A percentile compares a stretch with the other conserved stretches of the same genome.
Evolutionary conservation across 75 land plant genomes (phyloP).

Genomic region (Pinus tabuliformis): DNA sequence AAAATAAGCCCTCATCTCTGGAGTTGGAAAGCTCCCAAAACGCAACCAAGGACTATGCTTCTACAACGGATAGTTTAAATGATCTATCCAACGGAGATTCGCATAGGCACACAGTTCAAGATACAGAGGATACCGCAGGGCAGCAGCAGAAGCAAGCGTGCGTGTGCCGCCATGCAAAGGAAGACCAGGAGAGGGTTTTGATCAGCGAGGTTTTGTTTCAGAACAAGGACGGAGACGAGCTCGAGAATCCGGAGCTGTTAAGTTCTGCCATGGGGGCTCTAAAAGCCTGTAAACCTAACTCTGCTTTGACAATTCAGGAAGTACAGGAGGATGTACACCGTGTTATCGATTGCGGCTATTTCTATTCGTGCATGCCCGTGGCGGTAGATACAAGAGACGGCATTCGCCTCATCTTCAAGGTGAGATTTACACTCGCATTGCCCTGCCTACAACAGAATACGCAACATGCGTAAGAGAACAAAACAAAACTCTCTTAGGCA

Average conservation of each 20-base stretch:
- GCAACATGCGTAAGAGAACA: too few species aligned
- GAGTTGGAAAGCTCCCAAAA: background rate
- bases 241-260: constrained; percentile 79
- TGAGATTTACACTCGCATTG: background rate
- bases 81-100: background rate
- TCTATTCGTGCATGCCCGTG: constrained; percentile 86
- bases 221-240: constrained; percentile 92
- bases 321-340: constrained; percentile 96
- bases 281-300: constrained; percentile 73
- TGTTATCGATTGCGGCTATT: constrained; percentile 82
- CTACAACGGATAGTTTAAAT: background rate
- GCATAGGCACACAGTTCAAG: background rate
- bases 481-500: too few species aligned
- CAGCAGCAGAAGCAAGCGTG: constrained; percentile 15
- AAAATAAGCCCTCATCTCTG: background rate
- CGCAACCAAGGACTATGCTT: background rate
- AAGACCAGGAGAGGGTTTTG: constrained; percentile 88
- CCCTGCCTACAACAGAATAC: too few species aligned
- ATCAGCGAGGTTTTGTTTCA: constrained; percentile 95
- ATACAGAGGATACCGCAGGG: background rate
- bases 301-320: constrained; percentile 85
- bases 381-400: constrained; percentile 98
- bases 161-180: constrained; percentile 18
- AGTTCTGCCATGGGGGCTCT: constrained; percentile 54
- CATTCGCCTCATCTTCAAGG: constrained; percentile 90